These are phyloP conservation scores for Lophiostoma macrostomum DNA, from an alignment of 495 filamentous ascomycete species.

Conservation along the genomic window DNA sequence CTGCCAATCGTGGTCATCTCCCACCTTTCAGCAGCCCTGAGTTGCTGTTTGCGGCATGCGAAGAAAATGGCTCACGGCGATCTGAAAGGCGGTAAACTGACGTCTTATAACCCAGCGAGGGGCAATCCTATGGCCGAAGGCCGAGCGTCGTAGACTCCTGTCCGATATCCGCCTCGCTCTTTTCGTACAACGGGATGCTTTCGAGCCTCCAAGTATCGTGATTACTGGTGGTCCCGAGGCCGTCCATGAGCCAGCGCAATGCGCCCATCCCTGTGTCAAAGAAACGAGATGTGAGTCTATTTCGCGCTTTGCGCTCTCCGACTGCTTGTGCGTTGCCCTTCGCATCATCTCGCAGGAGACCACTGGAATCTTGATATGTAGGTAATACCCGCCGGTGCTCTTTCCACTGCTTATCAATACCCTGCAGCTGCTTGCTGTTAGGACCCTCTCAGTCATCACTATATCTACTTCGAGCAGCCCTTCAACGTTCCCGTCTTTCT, in stretches of 20 bases:
- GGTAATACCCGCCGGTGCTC: constrained; percentile 18
- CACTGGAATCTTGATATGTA: constrained; percentile 11
- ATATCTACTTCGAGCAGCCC: background rate
- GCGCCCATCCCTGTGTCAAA: no score
- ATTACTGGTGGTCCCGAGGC: no score
- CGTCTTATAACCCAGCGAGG: background rate
- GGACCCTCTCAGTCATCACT: no score
- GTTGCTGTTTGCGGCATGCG: background rate
- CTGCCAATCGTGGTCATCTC: background rate
- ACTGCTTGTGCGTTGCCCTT: background rate
- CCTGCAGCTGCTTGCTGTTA: no score
- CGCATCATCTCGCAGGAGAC: background rate
- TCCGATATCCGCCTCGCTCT: no score
- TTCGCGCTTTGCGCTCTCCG: constrained; percentile 1
- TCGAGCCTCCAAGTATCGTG: no score
- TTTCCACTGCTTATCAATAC: constrained; percentile 21
- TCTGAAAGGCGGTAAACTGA: background rate
- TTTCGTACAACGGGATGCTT: constrained; percentile 7
- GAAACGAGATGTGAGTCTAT: constrained; percentile 15
- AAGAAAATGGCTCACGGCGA: constrained; percentile 29
- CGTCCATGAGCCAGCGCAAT: no score
- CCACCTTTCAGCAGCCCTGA: constrained; percentile 3
- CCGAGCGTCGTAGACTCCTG: no score
- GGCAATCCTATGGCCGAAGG: background rate
- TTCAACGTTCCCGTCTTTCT: background rate